Evolutionary conservation across 2,329 filamentous ascomycete species (phyloP).

Genomic region (Clathrospora elynae): DNA sequence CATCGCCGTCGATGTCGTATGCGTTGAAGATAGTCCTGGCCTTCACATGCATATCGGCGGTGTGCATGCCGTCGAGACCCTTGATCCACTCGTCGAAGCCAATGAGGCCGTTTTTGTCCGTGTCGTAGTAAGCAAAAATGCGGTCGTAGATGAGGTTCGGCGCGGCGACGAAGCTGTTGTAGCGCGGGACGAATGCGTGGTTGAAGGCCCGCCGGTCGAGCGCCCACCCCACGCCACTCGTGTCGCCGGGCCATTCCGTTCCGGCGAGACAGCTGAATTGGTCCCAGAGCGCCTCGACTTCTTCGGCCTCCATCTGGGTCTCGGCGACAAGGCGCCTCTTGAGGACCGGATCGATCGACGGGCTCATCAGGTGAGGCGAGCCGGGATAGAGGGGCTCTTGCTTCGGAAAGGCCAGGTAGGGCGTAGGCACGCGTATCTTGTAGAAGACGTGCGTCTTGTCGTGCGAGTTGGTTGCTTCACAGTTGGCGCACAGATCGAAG

Average conservation of each 20-base stretch:
- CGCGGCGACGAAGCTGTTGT: constrained; percentile 73
- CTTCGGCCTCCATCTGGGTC: constrained; percentile 71
- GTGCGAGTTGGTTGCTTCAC: constrained; percentile 77
- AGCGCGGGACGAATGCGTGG: constrained; percentile 84
- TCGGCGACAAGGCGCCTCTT: constrained; percentile 63
- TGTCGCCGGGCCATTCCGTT: constrained; percentile 80
- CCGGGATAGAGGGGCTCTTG: constrained; percentile 58
- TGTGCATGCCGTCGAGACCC: constrained; percentile 70
- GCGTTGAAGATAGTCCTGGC: constrained; percentile 73
- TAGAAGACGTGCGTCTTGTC: constrained; percentile 94
- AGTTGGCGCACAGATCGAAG: constrained; percentile 93
- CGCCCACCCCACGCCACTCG: constrained; percentile 75
- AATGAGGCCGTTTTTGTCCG: constrained; percentile 84
- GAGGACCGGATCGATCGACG: constrained; percentile 68
- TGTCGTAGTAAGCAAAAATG: constrained; percentile 96
- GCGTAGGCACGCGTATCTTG: constrained; percentile 89
- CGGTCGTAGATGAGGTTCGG: constrained; percentile 94
- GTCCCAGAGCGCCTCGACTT: constrained; percentile 93
- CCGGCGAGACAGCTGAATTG: constrained; percentile 95
- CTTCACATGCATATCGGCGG: constrained; percentile 55
- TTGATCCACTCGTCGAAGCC: constrained; percentile 90
- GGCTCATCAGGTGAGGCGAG: constrained; percentile 73
- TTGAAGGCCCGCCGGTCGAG: constrained; percentile 95
- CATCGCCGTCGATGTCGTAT: constrained; percentile 89
- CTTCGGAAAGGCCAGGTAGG: constrained; percentile 76